Percentiles rank a stretch among this genome's conserved stretches.
Conservation (phyloP, 352 stramenopile genomes). For the Pseudoperonospora humuli region DNA sequence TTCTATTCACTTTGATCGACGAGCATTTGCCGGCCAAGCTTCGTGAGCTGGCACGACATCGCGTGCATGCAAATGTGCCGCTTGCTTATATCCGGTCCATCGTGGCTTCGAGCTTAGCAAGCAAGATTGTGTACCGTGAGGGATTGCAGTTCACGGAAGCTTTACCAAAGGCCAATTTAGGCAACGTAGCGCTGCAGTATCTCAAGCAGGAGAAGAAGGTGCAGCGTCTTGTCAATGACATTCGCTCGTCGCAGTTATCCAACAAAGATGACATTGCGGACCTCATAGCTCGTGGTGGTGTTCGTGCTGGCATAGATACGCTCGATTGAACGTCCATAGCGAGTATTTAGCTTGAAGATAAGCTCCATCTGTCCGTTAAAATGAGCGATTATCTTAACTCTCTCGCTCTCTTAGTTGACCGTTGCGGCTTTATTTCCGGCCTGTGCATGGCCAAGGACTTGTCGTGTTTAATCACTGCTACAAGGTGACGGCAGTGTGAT, state of each 20-base stretch:
- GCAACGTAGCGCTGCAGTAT: constrained; percentile 89
- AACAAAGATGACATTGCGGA: constrained; percentile 69
- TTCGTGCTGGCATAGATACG: constrained; percentile 61
- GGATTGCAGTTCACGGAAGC: constrained; percentile 93
- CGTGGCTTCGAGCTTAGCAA: constrained; percentile 92
- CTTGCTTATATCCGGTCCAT: constrained; percentile 95
- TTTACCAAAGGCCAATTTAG: constrained; percentile 88
- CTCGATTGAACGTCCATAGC: constrained; percentile 26
- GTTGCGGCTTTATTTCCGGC: too few species aligned
- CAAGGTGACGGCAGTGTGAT: too few species aligned
- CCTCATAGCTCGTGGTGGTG: constrained; percentile 61
- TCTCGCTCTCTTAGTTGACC: too few species aligned
- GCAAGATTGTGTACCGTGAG: constrained; percentile 98
- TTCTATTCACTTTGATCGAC: constrained; percentile 81
- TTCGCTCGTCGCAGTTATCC: constrained; percentile 37
- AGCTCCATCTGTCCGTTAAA: too few species aligned
- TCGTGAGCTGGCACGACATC: constrained; percentile 89
- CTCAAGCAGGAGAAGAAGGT: constrained; percentile 94
- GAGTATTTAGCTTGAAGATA: too few species aligned
- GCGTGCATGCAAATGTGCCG: constrained; percentile 89
- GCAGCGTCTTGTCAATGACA: constrained; percentile 68
- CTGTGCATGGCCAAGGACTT: too few species aligned
- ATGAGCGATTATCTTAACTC: too few species aligned
- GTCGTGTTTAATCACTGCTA: too few species aligned
- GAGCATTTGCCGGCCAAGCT: constrained; percentile 92